Evolutionary conservation across 345 rosid species (phyloP).

Genomic region (Salix caprea): DNA sequence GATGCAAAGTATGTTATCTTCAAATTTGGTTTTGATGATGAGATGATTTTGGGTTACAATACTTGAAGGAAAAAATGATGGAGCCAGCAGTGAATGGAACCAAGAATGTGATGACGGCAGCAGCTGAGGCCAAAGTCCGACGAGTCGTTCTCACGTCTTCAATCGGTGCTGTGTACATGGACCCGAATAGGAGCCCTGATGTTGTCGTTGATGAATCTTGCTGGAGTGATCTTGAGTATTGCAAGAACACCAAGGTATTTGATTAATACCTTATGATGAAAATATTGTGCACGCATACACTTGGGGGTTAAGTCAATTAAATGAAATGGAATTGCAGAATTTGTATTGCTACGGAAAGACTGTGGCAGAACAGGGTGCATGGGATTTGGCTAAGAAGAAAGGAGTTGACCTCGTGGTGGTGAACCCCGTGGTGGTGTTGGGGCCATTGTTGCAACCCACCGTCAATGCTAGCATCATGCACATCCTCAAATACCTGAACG

Average conservation of each 20-base stretch:
- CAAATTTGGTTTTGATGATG: neutral
- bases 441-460: constrained; percentile 75
- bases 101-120: constrained; percentile 71
- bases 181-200: constrained; percentile 73
- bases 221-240: constrained; percentile 95
- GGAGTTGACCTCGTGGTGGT: constrained; percentile 86
- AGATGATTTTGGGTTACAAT: neutral
- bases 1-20: no score
- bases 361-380: constrained; percentile 84
- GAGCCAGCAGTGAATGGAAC: constrained; percentile 95
- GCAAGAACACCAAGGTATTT: constrained; percentile 84
- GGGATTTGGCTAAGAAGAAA: constrained; percentile 67
- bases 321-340: constrained; percentile 42
- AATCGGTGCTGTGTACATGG: constrained; percentile 88
- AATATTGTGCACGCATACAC: no score
- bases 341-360: constrained; percentile 97
- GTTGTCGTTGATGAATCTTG: constrained; percentile 79
- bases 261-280: neutral
- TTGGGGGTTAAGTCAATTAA: no score
- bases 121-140: constrained; percentile 71
- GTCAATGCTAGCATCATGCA: constrained; percentile 74
- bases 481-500: constrained; percentile 89
- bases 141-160: constrained; percentile 95
- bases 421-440: constrained; percentile 80
- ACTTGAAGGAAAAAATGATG: constrained; percentile 84